These are phyloP conservation scores for Calonectria naviculata DNA, from an alignment of 2,329 filamentous ascomycete species.

Conservation along the genomic window DNA sequence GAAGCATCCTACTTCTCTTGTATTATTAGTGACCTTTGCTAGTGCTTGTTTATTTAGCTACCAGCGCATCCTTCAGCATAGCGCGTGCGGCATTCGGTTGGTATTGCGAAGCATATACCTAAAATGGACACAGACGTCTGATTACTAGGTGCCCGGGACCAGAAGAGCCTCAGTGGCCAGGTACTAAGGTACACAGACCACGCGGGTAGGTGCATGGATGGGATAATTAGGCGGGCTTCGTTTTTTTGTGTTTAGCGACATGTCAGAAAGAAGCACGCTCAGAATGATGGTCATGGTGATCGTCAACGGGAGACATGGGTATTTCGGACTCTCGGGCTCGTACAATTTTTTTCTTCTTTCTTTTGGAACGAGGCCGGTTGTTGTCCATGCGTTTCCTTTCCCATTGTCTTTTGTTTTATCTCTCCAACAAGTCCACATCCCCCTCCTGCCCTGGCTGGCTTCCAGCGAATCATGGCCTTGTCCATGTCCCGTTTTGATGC, in stretches of 20 bases:
- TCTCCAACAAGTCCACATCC: not conserved
- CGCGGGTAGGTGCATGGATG: not conserved
- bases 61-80: not conserved
- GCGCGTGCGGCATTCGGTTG: not conserved
- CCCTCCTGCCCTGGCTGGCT: not conserved
- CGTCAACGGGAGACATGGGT: not conserved
- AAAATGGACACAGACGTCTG: not conserved
- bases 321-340: not conserved
- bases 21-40: not conserved
- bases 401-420: not conserved
- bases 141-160: not conserved
- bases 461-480: not conserved
- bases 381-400: not conserved
- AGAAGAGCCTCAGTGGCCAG: not conserved
- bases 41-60: not conserved
- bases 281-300: not conserved
- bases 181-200: not conserved
- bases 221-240: not conserved
- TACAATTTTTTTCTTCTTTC: too few species aligned
- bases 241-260: not conserved
- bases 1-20: not conserved
- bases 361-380: not conserved
- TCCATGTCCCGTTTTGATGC: conserved; percentile 5
- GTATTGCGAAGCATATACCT: not conserved
- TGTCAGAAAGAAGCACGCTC: not conserved